Conservation (phyloP, 2,329 filamentous ascomycete species). For the Fusarium acutatum region DNA sequence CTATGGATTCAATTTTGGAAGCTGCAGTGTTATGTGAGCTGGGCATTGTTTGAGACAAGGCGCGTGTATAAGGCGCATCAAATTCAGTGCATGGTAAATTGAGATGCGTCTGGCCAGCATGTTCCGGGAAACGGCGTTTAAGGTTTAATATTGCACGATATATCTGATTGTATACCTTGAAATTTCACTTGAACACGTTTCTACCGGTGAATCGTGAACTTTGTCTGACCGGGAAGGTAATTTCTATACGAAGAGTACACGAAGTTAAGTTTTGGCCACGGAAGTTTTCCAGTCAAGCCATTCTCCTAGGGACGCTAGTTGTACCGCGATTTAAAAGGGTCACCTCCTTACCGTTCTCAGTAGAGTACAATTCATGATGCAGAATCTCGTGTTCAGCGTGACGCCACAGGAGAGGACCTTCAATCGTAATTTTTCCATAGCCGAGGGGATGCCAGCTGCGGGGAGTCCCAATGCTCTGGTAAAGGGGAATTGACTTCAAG, state of each 20-base stretch:
- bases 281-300: not conserved
- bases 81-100: not conserved
- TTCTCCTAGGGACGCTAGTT: not conserved
- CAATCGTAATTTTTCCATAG: not conserved
- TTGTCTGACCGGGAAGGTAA: not conserved
- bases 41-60: not conserved
- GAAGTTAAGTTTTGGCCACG: not conserved
- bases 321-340: not conserved
- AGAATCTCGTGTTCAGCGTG: constrained; percentile 2
- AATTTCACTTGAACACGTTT: not conserved
- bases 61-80: not conserved
- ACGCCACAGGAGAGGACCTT: constrained; percentile 1
- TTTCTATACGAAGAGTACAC: constrained; percentile 16
- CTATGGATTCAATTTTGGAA: constrained; percentile 55
- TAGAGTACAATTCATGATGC: not conserved
- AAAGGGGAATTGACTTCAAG: constrained; percentile 4
- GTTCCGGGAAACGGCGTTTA: constrained; percentile 4
- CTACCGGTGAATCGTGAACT: not conserved
- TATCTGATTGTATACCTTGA: not conserved
- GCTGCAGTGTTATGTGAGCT: constrained; percentile 62
- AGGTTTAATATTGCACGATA: not conserved
- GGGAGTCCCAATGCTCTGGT: constrained; percentile 3
- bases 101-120: not conserved
- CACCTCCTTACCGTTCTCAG: not conserved
- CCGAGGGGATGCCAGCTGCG: not conserved